Percentiles rank a stretch among this genome's conserved stretches.
phyloP scores from a whole-genome alignment of 1,284 basidiomycete genomes.

The Marasmius fiardii region DNA sequence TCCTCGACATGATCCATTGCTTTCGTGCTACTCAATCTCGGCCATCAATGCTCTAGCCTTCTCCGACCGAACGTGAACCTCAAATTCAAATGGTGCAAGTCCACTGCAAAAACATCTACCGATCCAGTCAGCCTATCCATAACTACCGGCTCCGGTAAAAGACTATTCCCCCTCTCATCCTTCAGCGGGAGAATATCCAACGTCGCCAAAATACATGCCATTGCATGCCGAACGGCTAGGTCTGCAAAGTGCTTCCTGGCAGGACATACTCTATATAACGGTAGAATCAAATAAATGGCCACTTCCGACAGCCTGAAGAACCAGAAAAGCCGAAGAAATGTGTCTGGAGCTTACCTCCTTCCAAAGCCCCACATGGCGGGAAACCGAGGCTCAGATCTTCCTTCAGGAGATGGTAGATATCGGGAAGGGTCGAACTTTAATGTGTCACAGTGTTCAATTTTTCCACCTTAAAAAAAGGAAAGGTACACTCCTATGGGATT shows the following conservation, averaged over 20 bases:
- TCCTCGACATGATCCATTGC: no score
- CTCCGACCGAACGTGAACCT: background rate
- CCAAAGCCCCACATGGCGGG: constrained; percentile 14
- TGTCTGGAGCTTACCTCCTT: background rate
- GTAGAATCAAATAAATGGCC: background rate
- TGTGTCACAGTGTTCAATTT: constrained; percentile 9
- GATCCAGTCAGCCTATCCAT: constrained; percentile 13
- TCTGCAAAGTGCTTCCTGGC: constrained; percentile 19
- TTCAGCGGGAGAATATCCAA: constrained; percentile 10
- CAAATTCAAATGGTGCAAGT: background rate
- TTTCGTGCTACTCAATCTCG: background rate
- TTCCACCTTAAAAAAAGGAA: no score
- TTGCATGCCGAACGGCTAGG: constrained; percentile 17
- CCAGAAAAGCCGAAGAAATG: background rate
- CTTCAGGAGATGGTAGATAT: constrained; percentile 5
- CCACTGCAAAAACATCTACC: constrained; percentile 5
- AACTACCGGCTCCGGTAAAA: constrained; percentile 10
- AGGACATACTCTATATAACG: constrained; percentile 15
- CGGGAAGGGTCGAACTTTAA: constrained; percentile 14
- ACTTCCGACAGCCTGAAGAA: background rate
- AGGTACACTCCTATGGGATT: no score
- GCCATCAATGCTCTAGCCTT: background rate
- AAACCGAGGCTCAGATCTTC: constrained; percentile 5
- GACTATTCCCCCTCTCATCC: constrained; percentile 6
- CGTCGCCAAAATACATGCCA: constrained; percentile 15